phyloP scores from a whole-genome alignment of 371 early-diverging fungal genomes.

The Batkoa obscura region DNA sequence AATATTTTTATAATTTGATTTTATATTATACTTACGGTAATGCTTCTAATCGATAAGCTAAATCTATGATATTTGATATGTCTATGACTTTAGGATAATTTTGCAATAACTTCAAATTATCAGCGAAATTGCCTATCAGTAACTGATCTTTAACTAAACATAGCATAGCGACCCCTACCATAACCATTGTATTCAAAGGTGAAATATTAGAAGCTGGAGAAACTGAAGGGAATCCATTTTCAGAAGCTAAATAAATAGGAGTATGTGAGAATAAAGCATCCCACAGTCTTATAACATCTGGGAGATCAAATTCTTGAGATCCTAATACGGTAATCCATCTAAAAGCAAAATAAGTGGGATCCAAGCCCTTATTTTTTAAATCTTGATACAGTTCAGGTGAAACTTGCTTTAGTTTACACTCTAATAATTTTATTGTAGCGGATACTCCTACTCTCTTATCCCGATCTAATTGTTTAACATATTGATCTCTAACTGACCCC shows the following conservation, averaged over 20 bases:
- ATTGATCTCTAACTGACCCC: constrained; percentile 58
- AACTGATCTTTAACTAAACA: constrained; percentile 36
- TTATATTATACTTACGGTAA: constrained; percentile 5
- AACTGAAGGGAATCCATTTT: constrained; percentile 48
- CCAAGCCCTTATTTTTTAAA: constrained; percentile 36
- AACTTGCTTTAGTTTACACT: constrained; percentile 24
- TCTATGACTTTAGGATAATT: background rate
- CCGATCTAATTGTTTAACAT: constrained; percentile 41
- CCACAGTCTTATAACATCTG: constrained; percentile 69
- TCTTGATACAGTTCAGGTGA: constrained; percentile 43
- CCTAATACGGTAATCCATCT: constrained; percentile 71
- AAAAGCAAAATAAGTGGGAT: constrained; percentile 63
- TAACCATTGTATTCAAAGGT: constrained; percentile 41
- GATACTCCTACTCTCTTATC: constrained; percentile 41
- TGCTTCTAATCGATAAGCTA: background rate
- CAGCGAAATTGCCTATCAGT: constrained; percentile 34
- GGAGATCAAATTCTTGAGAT: constrained; percentile 64
- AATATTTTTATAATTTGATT: background rate
- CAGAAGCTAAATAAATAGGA: constrained; percentile 44
- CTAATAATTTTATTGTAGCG: constrained; percentile 37
- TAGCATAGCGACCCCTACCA: constrained; percentile 22
- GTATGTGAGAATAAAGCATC: constrained; percentile 56
- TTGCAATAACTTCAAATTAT: constrained; percentile 43
- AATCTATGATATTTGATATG: background rate
- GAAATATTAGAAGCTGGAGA: constrained; percentile 16